A percentile compares a stretch with the other conserved stretches of the same genome.
These are phyloP conservation scores for Colletotrichum nymphaeae DNA, from an alignment of 2,329 filamentous ascomycete species.

Conservation along the genomic window DNA sequence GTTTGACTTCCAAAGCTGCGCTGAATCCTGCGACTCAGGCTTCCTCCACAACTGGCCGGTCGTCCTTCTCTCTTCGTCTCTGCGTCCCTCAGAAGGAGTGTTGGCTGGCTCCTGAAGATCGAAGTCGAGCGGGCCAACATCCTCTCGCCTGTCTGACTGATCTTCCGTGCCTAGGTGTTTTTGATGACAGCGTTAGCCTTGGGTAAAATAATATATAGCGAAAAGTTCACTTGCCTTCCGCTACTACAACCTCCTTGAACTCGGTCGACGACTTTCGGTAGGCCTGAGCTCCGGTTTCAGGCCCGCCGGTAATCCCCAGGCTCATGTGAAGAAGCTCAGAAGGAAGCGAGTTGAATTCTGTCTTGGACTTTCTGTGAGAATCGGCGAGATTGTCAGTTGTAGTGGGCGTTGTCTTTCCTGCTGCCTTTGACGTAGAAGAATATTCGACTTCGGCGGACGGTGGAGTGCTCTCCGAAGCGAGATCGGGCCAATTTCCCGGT, in stretches of 20 bases:
- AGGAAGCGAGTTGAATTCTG: constrained; percentile 7
- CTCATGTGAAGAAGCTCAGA: background rate
- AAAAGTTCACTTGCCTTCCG: background rate
- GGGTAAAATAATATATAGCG: background rate
- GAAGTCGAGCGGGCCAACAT: background rate
- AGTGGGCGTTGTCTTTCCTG: background rate
- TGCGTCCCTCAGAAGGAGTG: constrained; percentile 42
- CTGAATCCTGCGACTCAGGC: background rate
- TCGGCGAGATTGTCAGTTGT: background rate
- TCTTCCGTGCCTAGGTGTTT: background rate
- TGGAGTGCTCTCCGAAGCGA: no score
- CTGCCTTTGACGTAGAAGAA: background rate
- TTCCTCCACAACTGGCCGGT: constrained; percentile 37
- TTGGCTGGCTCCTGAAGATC: background rate
- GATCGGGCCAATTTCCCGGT: background rate
- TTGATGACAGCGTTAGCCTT: background rate
- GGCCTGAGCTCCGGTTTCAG: background rate
- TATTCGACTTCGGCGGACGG: background rate
- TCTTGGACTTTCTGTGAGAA: constrained; percentile 20
- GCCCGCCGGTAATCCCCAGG: background rate
- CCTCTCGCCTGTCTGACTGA: background rate
- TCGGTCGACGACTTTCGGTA: constrained; percentile 14
- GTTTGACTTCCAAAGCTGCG: background rate
- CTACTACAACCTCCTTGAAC: background rate
- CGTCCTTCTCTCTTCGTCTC: constrained; percentile 43